Evolutionary conservation across 805 yeast species (phyloP).

Genomic region (Zygosaccharomyces kombuchaensis): DNA sequence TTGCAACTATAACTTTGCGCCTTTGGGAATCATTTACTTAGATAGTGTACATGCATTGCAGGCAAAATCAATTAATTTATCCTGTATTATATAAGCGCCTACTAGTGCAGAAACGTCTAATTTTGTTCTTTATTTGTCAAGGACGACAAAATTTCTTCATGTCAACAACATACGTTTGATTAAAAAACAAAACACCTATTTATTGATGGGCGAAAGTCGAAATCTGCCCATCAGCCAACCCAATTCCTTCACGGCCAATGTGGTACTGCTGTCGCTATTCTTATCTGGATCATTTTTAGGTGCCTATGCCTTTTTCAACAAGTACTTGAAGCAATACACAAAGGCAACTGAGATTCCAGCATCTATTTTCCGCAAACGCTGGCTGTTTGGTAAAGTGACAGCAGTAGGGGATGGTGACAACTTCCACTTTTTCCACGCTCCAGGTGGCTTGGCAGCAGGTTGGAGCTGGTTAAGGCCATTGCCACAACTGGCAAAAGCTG

Average conservation of each 20-base stretch:
- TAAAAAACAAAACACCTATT: neutral
- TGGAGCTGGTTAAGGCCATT: constrained; percentile 86
- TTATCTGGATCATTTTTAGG: constrained; percentile 41
- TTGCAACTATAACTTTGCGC: constrained; percentile 68
- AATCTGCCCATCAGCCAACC: constrained; percentile 6
- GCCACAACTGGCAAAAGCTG: constrained; percentile 44
- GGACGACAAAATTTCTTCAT: constrained; percentile 4
- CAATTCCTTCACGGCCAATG: constrained; percentile 10
- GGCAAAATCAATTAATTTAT: neutral
- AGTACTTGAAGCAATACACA: constrained; percentile 47
- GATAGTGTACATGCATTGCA: neutral
- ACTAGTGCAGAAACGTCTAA: neutral
- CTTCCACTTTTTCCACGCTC: constrained; percentile 86
- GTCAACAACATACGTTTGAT: neutral
- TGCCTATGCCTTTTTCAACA: constrained; percentile 41
- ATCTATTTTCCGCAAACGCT: constrained; percentile 39
- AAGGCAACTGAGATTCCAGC: constrained; percentile 49
- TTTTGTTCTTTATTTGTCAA: constrained; percentile 6
- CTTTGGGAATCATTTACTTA: constrained; percentile 44
- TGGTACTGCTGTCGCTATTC: constrained; percentile 29
- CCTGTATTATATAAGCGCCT: neutral
- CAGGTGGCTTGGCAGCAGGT: constrained; percentile 83
- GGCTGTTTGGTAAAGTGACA: constrained; percentile 69
- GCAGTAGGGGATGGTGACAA: constrained; percentile 96
- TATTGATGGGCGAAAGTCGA: constrained; percentile 10